phyloP scores from a whole-genome alignment of 108 stramenopile genomes.

The Skeletonema costatum region DNA sequence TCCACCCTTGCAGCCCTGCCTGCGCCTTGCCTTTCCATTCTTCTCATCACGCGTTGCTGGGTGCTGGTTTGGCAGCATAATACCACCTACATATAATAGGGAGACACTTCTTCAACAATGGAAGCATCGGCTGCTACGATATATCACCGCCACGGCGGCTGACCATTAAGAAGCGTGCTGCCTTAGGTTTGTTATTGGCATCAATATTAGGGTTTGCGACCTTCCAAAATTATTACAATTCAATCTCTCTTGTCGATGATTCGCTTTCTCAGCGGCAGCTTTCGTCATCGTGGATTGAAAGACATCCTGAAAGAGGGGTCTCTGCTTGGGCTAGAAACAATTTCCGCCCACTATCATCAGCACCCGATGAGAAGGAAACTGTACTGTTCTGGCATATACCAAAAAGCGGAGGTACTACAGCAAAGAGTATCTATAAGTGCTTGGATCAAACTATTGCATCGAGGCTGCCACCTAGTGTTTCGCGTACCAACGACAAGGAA shows the following conservation, averaged over 20 bases:
- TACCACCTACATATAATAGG: no score
- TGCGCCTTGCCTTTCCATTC: no score
- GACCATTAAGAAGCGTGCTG: neutral
- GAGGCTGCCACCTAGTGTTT: neutral
- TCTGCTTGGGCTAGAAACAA: neutral
- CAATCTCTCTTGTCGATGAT: neutral
- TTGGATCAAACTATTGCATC: constrained; percentile 26
- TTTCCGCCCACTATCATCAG: neutral
- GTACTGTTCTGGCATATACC: constrained; percentile 24
- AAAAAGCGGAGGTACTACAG: constrained; percentile 38
- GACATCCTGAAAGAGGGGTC: neutral
- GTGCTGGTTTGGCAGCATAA: no score
- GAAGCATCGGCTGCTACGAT: neutral
- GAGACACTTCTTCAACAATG: neutral
- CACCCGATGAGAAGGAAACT: neutral
- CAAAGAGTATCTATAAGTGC: constrained; percentile 39
- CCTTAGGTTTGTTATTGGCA: neutral
- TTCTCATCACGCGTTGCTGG: no score
- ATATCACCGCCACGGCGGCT: neutral
- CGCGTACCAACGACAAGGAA: neutral
- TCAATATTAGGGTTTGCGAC: neutral
- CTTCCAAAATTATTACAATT: neutral
- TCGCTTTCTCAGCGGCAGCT: neutral
- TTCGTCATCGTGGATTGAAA: neutral
- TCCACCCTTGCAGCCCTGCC: no score